Conservation (phyloP, 176 grass and related monocot genomes). For the Oryza meyeriana region DNA sequence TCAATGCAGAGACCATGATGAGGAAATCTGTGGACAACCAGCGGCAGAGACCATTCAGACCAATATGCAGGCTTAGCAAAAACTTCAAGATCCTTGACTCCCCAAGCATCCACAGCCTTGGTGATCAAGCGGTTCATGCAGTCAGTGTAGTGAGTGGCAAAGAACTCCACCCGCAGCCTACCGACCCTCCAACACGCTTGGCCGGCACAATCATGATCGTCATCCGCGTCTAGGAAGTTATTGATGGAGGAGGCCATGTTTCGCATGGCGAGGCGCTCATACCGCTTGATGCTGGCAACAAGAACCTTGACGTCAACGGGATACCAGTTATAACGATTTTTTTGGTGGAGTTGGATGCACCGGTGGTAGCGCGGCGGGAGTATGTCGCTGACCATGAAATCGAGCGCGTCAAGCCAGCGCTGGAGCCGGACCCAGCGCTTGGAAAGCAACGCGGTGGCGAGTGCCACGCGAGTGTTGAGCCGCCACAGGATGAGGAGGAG, state of each 20-base stretch:
- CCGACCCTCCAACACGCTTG: background rate
- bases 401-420: background rate
- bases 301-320: too few species aligned
- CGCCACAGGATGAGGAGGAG: background rate
- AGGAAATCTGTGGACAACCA: background rate
- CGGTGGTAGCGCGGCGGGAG: slow-evolving; percentile 1
- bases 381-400: slow-evolving; percentile 4
- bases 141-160: background rate
- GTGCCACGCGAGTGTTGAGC: background rate
- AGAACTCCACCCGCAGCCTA: background rate
- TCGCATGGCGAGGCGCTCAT: slow-evolving; percentile 19
- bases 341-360: background rate
- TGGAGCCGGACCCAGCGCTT: background rate
- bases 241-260: background rate
- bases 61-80: background rate
- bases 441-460: background rate
- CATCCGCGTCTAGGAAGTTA: background rate
- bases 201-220: background rate
- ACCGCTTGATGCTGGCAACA: background rate
- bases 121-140: background rate
- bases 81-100: slow-evolving; percentile 17
- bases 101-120: slow-evolving; percentile 1
- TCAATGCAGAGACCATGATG: slow-evolving; percentile 4
- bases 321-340: background rate
- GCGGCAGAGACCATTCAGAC: too few species aligned